Base-by-base conservation (phyloP, 1,139 yeast species). In the Suhomyces yuchorum region DNA sequence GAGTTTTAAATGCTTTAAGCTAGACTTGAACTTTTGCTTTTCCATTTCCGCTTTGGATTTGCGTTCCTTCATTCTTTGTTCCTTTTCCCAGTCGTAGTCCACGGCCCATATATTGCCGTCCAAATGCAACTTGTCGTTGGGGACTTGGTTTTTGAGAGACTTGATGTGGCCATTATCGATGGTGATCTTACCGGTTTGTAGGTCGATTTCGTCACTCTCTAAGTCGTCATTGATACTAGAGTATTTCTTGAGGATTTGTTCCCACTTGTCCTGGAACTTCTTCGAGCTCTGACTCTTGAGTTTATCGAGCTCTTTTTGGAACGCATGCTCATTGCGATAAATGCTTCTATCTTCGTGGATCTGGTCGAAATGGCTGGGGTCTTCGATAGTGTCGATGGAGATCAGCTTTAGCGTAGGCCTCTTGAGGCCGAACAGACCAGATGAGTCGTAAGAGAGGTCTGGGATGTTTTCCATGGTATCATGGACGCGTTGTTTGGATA, bases 161-260 rank as follows among this genome's bases (percentile, higher is more conserved):
- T 76, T 65, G 22, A 86, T 56, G 61, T 86, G 93, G 1, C 93
- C 93, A 49, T 79, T 77, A 56, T 86, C 88, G 15, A 69, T 75
- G 3, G 81, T 61, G 5, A 86, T 77, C 44, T 75, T 70, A 1
- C 91, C 90, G 0, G 88, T 80, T 4, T 61, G 59, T 24, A 86
- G 59, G 58, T 86, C 88, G n/a, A 86, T 69, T 26, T 84, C 76
- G 60, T 86, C 92, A 43, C 88, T 85, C 51, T 81, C 84, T 12
- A 68, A 65, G 2, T 70, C 70, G 53, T 77, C 81, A 43, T 75
- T 77, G n/a, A 78, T 65, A 2, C 63, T 56, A 24, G 84, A 77
- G 58, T 84, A 84, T 58, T 77, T 80, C 4, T 71, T 63, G 9
- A 85, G 71, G 36, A 85, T 83, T 9, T 70, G 68, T 20, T 74